Evolutionary conservation across 805 yeast species (phyloP), one percentile per base, ranked within the genome.

Genomic region (Candida ponderosae): DNA sequence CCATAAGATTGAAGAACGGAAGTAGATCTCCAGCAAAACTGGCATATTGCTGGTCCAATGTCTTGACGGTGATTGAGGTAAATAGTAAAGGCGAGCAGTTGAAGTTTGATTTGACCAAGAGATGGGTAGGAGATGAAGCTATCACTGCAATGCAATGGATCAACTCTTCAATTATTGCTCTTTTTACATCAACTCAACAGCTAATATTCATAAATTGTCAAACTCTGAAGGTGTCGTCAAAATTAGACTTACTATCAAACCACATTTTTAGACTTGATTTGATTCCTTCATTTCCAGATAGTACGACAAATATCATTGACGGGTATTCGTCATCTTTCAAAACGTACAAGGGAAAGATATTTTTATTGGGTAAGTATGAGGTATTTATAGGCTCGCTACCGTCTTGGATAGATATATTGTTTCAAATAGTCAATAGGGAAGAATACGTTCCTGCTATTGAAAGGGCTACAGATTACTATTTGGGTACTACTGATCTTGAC

Each of bases 21-120:
- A 35, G 27, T 17, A 38, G 31, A 51, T 47, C 46, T 50, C 47
- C 58, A 0, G 73, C 86, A 0, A 59, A 68, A 40, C 54, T 85
- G 31, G 89, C 83, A 0, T 83, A 79, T 44, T 66, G 83, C 29
- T 82, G 87, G 82, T 65, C 74, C n/a, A 76, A 78, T 40, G 63
- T 66, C 7, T 47, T 84, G 37, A 74, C 78, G 0, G 49, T 85
- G 2, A 45, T 79, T 8, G 81, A 79, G 38, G 55, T 80, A 3
- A 56, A 45, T 16, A 42, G 45, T 16, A 54, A 63, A 37, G 63
- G 63, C 11, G 52, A 57, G 0, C 41, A 47, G 8, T 40, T 70
- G 18, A 57, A 50, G 31, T 68, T 68, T 37, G 61, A 60, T 8
- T 60, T 68, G 51, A 63, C 39, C 23, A 65, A 65, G 39, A 53